Evolutionary conservation across 192 early-diverging fungal genomes (phyloP).

Genomic region (Backusella sp.): DNA sequence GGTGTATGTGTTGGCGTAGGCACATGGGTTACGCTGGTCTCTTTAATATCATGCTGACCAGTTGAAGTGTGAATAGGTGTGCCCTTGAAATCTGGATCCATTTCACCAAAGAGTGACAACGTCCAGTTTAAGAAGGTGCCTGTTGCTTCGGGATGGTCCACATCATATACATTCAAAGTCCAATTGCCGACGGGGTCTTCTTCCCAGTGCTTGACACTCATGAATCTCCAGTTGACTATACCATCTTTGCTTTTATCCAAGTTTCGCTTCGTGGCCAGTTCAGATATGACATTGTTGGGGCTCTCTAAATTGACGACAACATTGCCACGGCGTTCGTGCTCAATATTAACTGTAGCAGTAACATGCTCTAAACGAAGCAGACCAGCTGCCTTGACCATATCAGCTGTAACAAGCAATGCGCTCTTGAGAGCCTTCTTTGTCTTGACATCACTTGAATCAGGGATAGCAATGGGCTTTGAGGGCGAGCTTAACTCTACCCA

Average conservation of each 20-base stretch:
- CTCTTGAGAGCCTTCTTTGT: constrained; percentile 41
- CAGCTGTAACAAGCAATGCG: constrained; percentile 45
- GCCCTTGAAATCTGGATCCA: constrained; percentile 18
- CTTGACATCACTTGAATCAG: constrained; percentile 38
- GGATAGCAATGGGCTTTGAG: constrained; percentile 53
- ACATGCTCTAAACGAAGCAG: constrained; percentile 78
- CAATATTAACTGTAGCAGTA: constrained; percentile 77
- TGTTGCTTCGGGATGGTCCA: constrained; percentile 41
- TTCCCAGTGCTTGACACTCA: constrained; percentile 94
- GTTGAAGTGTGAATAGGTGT: constrained; percentile 8
- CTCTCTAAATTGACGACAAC: constrained; percentile 72
- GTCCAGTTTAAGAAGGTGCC: constrained; percentile 69
- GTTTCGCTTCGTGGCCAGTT: constrained; percentile 62
- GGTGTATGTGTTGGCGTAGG: background rate
- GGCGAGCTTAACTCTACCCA: constrained; percentile 43
- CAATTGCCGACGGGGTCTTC: constrained; percentile 81
- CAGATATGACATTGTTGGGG: constrained; percentile 62
- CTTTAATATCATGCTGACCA: background rate
- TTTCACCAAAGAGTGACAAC: constrained; percentile 47
- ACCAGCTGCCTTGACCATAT: constrained; percentile 49
- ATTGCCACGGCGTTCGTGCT: constrained; percentile 76
- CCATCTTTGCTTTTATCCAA: constrained; percentile 64
- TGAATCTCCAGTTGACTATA: constrained; percentile 85
- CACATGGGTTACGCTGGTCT: background rate
- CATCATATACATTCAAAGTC: constrained; percentile 69